Evolutionary conservation across 2,329 filamentous ascomycete species (phyloP).

Genomic region (Lanzia echinophila): DNA sequence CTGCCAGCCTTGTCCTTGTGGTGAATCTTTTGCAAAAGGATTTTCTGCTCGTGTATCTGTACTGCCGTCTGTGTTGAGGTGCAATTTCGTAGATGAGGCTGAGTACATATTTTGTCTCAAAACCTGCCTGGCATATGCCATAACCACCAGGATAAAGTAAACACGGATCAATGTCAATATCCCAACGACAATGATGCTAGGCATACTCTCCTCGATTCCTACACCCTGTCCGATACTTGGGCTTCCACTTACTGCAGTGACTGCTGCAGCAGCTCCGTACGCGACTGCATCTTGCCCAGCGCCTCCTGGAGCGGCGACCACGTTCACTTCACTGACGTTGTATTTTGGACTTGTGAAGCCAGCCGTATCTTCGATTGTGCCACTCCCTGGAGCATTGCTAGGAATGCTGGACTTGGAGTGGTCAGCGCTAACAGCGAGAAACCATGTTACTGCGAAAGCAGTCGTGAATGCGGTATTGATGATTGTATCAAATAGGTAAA

Average conservation of each 20-base stretch:
- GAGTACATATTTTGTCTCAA: conserved; percentile 61
- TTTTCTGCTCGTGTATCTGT: conserved; percentile 51
- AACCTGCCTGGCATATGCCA: conserved; percentile 73
- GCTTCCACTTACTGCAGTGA: conserved; percentile 32
- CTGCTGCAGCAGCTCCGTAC: conserved; percentile 34
- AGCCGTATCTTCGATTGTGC: conserved; percentile 50
- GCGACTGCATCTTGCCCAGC: conserved; percentile 48
- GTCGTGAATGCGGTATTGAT: conserved; percentile 78
- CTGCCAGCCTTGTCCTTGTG: conserved; percentile 73
- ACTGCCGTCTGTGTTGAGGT: conserved; percentile 28
- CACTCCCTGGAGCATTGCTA: conserved; percentile 30
- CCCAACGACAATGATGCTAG: conserved; percentile 71
- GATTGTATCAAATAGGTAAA: conserved; percentile 76
- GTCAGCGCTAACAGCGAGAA: conserved; percentile 53
- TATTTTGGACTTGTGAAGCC: conserved; percentile 59
- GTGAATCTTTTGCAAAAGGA: conserved; percentile 61
- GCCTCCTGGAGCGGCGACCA: conserved; percentile 42
- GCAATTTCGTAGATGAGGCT: conserved; percentile 30
- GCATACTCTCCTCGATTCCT: conserved; percentile 59
- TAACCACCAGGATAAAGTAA: conserved; percentile 79
- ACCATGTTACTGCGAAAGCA: conserved; percentile 80
- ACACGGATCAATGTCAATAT: conserved; percentile 67
- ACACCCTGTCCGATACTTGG: conserved; percentile 55
- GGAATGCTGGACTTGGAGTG: conserved; percentile 36
- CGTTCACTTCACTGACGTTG: conserved; percentile 52